Conservation (phyloP, 305 asterid genomes). For the Fraxinus paxiana region DNA sequence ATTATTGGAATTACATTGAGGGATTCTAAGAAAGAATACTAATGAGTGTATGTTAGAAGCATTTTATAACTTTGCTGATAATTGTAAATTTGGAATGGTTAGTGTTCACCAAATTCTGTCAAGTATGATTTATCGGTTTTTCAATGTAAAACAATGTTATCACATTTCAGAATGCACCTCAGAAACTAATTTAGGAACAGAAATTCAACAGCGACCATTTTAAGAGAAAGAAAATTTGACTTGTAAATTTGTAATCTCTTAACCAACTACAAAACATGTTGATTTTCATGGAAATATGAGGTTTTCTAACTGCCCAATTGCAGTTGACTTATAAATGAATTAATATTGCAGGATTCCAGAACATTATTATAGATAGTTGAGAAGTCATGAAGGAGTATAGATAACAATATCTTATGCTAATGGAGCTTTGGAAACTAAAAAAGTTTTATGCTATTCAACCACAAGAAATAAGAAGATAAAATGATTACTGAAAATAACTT, state of each 20-base stretch:
- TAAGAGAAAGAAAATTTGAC: neutral
- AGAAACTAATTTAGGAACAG: neutral
- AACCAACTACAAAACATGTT: neutral
- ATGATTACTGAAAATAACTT: neutral
- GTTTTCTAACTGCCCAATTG: neutral
- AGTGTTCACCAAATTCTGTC: neutral
- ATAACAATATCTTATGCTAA: neutral
- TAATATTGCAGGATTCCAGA: neutral
- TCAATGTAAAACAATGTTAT: neutral
- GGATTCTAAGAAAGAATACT: neutral
- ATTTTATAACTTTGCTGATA: neutral
- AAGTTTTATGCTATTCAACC: neutral
- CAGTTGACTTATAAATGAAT: neutral
- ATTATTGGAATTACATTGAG: neutral
- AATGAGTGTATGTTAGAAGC: neutral
- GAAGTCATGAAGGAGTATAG: neutral
- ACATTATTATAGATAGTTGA: neutral
- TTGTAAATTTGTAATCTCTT: neutral
- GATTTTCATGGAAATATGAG: neutral
- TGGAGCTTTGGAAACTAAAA: neutral
- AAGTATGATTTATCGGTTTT: neutral
- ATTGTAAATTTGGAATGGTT: neutral
- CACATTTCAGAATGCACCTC: neutral
- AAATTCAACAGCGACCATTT: neutral
- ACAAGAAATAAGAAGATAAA: neutral